These are phyloP conservation scores for Leptodermis oblonga DNA, from an alignment of 257 asterid species.

Conservation along the genomic window DNA sequence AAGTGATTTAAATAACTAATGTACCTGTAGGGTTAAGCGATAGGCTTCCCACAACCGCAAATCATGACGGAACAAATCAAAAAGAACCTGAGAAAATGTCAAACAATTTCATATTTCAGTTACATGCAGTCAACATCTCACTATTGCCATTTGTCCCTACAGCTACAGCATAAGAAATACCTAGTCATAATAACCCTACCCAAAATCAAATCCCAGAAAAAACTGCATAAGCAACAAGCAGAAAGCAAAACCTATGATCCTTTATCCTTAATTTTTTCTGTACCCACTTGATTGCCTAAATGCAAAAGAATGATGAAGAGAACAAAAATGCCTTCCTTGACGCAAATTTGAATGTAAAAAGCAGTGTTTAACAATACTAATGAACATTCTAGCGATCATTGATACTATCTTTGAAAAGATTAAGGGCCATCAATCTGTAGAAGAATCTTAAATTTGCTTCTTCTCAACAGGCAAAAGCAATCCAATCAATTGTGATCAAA, in stretches of 20 bases:
- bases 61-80: constrained; percentile 86
- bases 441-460: background rate
- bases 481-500: background rate
- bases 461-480: constrained; percentile 2
- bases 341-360: background rate
- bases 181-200: background rate
- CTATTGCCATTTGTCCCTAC: background rate
- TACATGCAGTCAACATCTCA: constrained; percentile 15
- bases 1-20: background rate
- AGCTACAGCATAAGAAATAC: background rate
- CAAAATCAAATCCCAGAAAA: background rate
- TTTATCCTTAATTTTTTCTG: too few species aligned
- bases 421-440: background rate
- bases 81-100: constrained; percentile 62
- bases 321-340: background rate
- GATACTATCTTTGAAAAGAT: background rate
- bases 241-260: background rate
- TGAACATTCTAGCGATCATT: background rate
- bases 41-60: constrained; percentile 88
- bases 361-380: background rate
- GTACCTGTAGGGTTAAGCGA: constrained; percentile 75
- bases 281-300: background rate
- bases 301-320: background rate
- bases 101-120: constrained; percentile 7
- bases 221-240: background rate